phyloP scores from a whole-genome alignment of 331 rosid genomes.

The Quercus tomentella region DNA sequence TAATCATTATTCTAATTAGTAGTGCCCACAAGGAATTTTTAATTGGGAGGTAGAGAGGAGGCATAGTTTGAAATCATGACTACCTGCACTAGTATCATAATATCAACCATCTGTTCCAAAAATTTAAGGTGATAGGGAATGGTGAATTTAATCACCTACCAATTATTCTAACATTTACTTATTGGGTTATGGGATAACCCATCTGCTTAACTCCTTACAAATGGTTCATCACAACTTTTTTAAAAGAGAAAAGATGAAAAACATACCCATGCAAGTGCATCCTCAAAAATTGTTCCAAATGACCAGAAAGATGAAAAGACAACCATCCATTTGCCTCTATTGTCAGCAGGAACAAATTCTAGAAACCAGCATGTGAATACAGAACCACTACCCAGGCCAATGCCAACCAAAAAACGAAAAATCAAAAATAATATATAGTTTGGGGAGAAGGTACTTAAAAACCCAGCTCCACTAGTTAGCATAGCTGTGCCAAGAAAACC shows the following conservation, averaged over 20 bases:
- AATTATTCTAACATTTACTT: no score
- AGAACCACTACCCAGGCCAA: slow-evolving; percentile 97
- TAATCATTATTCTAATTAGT: no score
- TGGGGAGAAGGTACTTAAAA: slow-evolving; percentile 82
- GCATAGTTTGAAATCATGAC: no score
- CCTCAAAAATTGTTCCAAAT: slow-evolving; percentile 83
- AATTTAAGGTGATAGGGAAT: no score
- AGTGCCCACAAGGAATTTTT: no score
- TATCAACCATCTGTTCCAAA: no score
- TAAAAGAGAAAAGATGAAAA: not conserved
- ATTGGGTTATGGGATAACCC: no score
- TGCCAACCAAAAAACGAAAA: slow-evolving; percentile 75
- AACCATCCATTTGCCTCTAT: slow-evolving; percentile 97
- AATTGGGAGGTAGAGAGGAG: no score
- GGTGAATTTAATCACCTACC: no score
- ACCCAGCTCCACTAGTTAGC: slow-evolving; percentile 71
- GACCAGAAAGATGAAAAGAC: slow-evolving; percentile 89
- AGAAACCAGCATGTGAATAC: slow-evolving; percentile 87
- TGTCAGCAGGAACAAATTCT: slow-evolving; percentile 88
- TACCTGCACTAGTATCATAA: no score
- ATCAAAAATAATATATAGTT: slow-evolving; percentile 44
- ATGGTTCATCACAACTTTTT: no score
- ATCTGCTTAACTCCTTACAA: no score
- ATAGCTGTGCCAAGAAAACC: slow-evolving; percentile 84
- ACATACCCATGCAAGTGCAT: slow-evolving; percentile 89